Conservation (phyloP, 2,329 filamentous ascomycete species). For the Botrytis elliptica region DNA sequence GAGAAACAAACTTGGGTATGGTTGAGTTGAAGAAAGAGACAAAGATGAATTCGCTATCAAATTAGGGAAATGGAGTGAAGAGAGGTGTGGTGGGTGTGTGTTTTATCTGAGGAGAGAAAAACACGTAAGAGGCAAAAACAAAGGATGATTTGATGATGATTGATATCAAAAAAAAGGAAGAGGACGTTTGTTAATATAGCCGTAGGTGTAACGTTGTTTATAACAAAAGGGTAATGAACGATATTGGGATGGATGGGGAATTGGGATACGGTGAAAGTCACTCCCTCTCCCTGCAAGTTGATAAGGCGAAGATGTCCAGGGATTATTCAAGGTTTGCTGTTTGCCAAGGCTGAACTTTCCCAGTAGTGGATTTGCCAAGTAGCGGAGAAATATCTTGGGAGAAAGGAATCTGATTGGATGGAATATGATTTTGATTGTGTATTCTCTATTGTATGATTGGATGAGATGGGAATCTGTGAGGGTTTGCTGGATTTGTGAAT, state of each 20-base stretch:
- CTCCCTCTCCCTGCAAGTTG: not conserved
- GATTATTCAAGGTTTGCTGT: slow-evolving; percentile 5
- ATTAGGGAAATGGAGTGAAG: not conserved
- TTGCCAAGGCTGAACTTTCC: slow-evolving; percentile 10
- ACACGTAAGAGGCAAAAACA: not conserved
- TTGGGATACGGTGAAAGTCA: slow-evolving; percentile 11
- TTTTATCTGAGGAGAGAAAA: no score
- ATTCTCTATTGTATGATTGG: not conserved
- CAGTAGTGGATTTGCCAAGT: not conserved
- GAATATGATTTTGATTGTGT: not conserved
- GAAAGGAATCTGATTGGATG: not conserved
- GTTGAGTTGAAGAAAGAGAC: not conserved
- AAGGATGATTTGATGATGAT: not conserved
- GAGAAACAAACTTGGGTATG: not conserved
- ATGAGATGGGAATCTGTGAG: not conserved
- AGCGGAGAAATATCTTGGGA: not conserved
- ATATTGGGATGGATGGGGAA: not conserved
- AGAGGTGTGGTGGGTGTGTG: not conserved
- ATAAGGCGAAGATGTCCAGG: not conserved
- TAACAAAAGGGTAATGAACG: not conserved
- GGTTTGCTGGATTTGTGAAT: not conserved
- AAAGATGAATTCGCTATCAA: not conserved
- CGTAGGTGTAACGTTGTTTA: not conserved
- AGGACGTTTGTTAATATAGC: not conserved
- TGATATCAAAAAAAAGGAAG: not conserved